These are phyloP conservation scores for Monilinia vaccinii-corymbosi DNA, from an alignment of 2,329 filamentous ascomycete genomes.

Conservation along the genomic window DNA sequence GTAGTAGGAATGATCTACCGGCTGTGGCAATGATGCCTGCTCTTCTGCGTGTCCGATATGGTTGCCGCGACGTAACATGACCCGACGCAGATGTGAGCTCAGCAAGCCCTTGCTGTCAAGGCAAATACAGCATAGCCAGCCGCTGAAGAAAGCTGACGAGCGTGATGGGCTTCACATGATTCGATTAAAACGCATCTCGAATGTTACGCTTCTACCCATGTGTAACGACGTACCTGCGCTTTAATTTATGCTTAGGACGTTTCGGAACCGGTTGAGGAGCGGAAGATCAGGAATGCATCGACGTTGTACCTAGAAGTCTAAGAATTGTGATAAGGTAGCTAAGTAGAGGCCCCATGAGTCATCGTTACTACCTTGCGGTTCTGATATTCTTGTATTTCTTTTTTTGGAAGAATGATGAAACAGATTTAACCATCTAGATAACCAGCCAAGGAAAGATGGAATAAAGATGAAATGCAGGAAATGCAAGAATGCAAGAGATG, in stretches of 20 bases:
- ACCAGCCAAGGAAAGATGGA: neutral
- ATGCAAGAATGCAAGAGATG: neutral
- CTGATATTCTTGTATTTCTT: neutral
- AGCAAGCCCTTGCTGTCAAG: neutral
- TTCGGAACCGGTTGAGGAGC: neutral
- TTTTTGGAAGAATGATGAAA: neutral
- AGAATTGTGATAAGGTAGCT: neutral
- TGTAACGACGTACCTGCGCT: neutral
- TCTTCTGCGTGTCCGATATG: neutral
- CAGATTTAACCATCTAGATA: neutral
- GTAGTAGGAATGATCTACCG: neutral
- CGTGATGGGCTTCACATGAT: neutral
- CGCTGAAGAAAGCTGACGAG: neutral
- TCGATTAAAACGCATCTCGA: neutral
- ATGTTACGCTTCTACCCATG: neutral
- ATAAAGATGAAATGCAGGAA: neutral
- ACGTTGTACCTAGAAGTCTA: neutral
- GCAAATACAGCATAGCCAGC: neutral
- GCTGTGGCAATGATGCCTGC: neutral
- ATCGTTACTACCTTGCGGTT: neutral
- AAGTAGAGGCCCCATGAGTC: neutral
- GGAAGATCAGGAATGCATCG: neutral
- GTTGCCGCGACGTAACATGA: neutral
- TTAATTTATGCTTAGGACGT: neutral
- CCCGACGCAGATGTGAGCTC: neutral